Base-by-base conservation (phyloP, 768 basidiomycete species). In the Lactarius vividus region DNA sequence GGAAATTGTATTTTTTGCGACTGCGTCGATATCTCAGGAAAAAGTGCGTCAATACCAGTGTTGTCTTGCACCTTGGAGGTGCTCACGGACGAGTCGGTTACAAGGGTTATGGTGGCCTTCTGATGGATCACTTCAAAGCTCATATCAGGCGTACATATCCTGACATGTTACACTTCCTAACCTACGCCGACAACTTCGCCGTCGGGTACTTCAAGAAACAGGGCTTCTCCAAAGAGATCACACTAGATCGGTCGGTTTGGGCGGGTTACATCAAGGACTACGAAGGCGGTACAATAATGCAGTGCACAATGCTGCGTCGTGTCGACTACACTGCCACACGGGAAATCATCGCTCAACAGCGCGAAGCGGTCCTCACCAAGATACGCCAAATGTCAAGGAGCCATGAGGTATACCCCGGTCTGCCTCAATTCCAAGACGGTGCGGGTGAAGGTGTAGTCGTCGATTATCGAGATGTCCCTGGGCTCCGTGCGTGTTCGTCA, bases 211-310 rank as follows among this genome's bases (percentile, higher is more conserved):
- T 99, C 82, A 94, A 94, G 75, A 99, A 98, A 75, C 97, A 98
- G 79, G 97, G 97, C 0, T 99, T 99, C 77, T 92, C 94, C 7
- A 98, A 98, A 75, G 96, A 98, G 64, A 96, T 99, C 67, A 89
- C 91, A 0, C 83, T 97, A n/a, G 89, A 89, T 66, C 85, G 96
- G 53, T 86, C 91, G 2, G 82, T 89, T 9, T 99, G 97, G 97
- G 96, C 96, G 0, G 97, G 96, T 13, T 98, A 99, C 76, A 98
- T 99, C 86, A 99, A 98, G 76, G 97, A 99, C 75, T 99, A 99
- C 77, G 97, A 99, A 76, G 96, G 96, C 46, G 96, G 94, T 20
- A 99, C 96, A 54, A 94, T 98, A 79, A 98, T 99, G 96, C 93
- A 96, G 76, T 99, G 97, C 73, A 89, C 89, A 7, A 89, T 99